Base-by-base conservation (phyloP, 495 filamentous ascomycete species). In the Aspergillus cavernicola region DNA sequence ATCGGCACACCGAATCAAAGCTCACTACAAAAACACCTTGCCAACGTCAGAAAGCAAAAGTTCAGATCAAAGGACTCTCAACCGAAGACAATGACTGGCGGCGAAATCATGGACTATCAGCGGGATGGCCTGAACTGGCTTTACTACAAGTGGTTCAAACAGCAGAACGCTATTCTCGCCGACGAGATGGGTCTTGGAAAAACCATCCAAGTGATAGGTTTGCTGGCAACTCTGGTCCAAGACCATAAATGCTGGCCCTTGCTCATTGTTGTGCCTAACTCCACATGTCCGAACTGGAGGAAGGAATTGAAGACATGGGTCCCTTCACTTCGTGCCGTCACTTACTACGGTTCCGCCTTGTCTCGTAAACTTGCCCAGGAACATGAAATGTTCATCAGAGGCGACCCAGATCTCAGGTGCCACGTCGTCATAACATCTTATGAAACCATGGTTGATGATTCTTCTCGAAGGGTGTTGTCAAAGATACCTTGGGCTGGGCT, bases 181-280 rank as follows among this genome's bases (percentile, higher is more conserved):
- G 95, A 99, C 60, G 95, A 99, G 65, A 99, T 99, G 95, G 95
- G 95, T 4, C 82, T 99, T 9, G 95, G 95, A 22, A 99, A 99
- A 74, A 99, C 95, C 0, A 88, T 99, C 41, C 95, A 99, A 66
- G 82, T 97, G 44, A 91, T 99, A 49, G 84, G 83, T 2, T 80
- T 95, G 44, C 72, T 99, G 8, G 81, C 87, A 8, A 82, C 87
- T 12, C 67, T 99, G n/a, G 79, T 88, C 24, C 76, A 88, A 57
- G 83, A 89, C 28, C 90, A 92, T 36, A 77, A 77, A 41, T 88
- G 89, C 65, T 99, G 87, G 81, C 95, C 95, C 0, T 99, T 97
- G 64, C 74, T 99, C 9, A 76, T 97, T 6, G 89, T 97, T 12
- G 91, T 92, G 1, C 95, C 95, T 0, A 97, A 97, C 55, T 85